Conservation (phyloP, 2,329 filamentous ascomycete species). For the Ceratocystis cubensis region DNA sequence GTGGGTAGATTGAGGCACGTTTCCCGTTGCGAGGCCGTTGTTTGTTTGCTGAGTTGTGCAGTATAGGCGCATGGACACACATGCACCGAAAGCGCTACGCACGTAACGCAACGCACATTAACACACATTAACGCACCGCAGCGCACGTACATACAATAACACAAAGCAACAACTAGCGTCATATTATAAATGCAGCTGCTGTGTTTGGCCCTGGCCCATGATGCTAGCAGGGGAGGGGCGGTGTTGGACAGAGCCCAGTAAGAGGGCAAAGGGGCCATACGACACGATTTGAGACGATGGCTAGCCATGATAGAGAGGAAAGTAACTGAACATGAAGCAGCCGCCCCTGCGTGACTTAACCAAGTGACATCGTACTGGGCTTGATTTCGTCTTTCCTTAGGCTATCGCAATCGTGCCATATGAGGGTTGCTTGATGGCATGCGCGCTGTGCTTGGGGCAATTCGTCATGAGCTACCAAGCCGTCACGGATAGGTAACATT, state of each 20-base stretch:
- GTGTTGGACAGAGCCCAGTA: neutral
- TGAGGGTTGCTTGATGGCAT: neutral
- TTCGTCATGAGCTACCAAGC: neutral
- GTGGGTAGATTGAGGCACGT: neutral
- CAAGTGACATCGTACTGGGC: neutral
- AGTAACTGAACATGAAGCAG: neutral
- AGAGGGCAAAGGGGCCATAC: neutral
- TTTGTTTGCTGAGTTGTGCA: neutral
- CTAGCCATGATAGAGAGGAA: neutral
- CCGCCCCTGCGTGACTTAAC: neutral
- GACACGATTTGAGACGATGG: neutral
- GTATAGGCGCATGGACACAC: neutral
- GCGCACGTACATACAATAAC: neutral
- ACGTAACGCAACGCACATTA: neutral
- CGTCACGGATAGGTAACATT: neutral
- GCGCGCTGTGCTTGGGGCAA: neutral
- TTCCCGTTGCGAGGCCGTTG: neutral
- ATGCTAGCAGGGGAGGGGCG: neutral
- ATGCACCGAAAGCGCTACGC: conserved; percentile 1
- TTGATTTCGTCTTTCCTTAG: neutral
- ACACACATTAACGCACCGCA: neutral
- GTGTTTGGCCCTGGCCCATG: neutral
- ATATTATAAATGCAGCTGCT: neutral
- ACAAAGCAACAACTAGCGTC: neutral
- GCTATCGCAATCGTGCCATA: neutral